A percentile compares a stretch with the other conserved stretches of the same genome.
Evolutionary conservation across 441 rosid species (phyloP).

Genomic region (Pelargonium citronellum): DNA sequence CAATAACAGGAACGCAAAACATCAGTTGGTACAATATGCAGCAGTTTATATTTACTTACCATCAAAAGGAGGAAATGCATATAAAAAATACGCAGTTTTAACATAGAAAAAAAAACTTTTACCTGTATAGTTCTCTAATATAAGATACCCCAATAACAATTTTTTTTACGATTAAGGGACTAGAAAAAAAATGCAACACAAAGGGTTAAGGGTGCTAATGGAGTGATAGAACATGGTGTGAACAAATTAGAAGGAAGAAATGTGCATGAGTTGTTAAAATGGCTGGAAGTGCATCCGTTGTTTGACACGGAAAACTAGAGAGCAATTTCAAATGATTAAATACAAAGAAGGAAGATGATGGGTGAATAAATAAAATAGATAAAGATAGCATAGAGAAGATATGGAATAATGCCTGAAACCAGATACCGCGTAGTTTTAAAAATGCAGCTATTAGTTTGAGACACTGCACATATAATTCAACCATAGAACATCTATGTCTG

Average conservation of each 20-base stretch:
- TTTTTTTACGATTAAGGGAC: background rate
- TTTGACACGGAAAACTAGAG: conserved; percentile 2
- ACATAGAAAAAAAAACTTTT: background rate
- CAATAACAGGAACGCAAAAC: background rate
- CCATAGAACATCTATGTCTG: background rate
- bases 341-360: background rate
- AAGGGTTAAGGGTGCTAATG: background rate
- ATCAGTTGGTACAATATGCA: background rate
- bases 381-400: background rate
- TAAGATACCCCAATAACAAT: background rate
- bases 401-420: background rate
- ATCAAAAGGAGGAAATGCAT: background rate
- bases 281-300: background rate
- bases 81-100: background rate
- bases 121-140: background rate
- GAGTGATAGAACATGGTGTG: background rate
- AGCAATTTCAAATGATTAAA: background rate
- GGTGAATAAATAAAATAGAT: background rate
- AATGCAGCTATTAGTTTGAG: background rate
- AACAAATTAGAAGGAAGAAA: background rate
- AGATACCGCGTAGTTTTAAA: background rate
- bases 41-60: background rate
- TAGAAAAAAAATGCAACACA: background rate
- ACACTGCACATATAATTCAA: background rate
- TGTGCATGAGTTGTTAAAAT: background rate